These are phyloP conservation scores for Eimeria brunetti DNA, from an alignment of 169 alveolate species.

Conservation along the genomic window DNA sequence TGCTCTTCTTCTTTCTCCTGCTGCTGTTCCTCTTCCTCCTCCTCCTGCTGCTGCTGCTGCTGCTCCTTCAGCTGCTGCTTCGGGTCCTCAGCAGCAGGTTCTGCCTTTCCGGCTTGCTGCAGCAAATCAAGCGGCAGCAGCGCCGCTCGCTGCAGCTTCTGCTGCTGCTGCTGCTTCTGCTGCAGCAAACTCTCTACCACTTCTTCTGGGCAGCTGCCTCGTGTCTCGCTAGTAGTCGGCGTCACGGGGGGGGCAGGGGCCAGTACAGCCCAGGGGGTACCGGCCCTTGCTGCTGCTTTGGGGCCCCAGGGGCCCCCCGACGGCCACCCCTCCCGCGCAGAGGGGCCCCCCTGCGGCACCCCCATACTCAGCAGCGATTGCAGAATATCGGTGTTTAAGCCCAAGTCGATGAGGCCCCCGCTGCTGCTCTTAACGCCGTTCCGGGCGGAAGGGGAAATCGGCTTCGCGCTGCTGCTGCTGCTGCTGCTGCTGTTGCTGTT, in stretches of 20 bases:
- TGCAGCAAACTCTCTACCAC: not conserved
- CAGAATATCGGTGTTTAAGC: not conserved
- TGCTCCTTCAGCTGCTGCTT: too few species aligned
- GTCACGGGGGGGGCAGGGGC: constrained; percentile 43
- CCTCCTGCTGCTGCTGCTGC: constrained; percentile 36
- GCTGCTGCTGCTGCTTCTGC: constrained; percentile 21
- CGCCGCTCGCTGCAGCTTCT: not conserved
- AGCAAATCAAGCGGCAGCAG: constrained; percentile 20
- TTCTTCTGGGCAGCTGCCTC: not conserved
- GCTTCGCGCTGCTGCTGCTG: not conserved
- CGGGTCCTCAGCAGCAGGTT: not conserved
- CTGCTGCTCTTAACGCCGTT: not conserved
- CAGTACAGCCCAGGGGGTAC: constrained; percentile 39
- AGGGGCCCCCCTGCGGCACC: constrained; percentile 17
- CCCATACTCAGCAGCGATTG: constrained; percentile 25
- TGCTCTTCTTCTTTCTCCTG: too few species aligned
- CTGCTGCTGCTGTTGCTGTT: not conserved
- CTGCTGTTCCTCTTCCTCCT: not conserved
- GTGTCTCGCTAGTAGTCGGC: constrained; percentile 15
- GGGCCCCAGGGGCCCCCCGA: not conserved
- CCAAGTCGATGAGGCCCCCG: constrained; percentile 1
- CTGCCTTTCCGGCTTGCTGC: constrained; percentile 17
- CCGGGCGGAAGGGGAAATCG: not conserved
- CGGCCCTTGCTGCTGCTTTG: constrained; percentile 11
- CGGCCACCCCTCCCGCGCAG: not conserved